A percentile compares a stretch with the other conserved stretches of the same genome.
Conservation (phyloP, 768 basidiomycete species). For the Multifurca ochricompacta region DNA sequence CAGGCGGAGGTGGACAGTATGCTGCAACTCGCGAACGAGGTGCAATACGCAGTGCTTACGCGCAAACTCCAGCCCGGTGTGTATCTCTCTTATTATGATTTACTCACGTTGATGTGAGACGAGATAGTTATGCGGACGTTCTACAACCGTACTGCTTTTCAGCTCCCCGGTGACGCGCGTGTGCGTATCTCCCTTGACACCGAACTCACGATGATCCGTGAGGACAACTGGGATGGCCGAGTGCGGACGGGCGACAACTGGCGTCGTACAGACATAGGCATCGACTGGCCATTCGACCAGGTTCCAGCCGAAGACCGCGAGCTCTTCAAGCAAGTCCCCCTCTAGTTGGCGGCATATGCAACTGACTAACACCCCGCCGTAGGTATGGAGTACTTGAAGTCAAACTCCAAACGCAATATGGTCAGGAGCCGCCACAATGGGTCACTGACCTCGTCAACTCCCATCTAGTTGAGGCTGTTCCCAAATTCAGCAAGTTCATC, state of each 20-base stretch:
- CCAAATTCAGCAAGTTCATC: slow-evolving; percentile 97
- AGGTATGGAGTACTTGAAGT: slow-evolving; percentile 94
- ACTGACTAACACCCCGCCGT: not conserved
- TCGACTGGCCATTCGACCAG: slow-evolving; percentile 85
- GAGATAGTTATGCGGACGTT: slow-evolving; percentile 85
- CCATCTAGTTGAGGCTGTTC: slow-evolving; percentile 94
- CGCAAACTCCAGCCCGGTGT: slow-evolving; percentile 76
- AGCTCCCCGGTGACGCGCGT: slow-evolving; percentile 95
- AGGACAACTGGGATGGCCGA: slow-evolving; percentile 92
- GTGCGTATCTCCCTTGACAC: slow-evolving; percentile 99
- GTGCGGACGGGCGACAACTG: slow-evolving; percentile 81
- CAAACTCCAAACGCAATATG: slow-evolving; percentile 92
- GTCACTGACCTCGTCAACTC: slow-evolving; percentile 93
- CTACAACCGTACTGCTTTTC: slow-evolving; percentile 98
- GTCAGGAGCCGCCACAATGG: slow-evolving; percentile 95
- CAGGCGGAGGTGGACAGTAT: slow-evolving; percentile 87
- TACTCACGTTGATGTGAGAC: not conserved
- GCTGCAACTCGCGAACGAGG: slow-evolving; percentile 95
- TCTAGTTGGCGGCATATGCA: not conserved
- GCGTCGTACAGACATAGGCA: slow-evolving; percentile 89
- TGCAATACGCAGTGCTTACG: slow-evolving; percentile 84
- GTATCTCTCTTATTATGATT: slow-evolving; percentile 23
- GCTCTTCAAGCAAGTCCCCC: slow-evolving; percentile 66
- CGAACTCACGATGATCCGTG: slow-evolving; percentile 86
- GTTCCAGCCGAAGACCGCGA: slow-evolving; percentile 75